These are phyloP conservation scores for Cladosporium phlei DNA, from an alignment of 2,329 filamentous ascomycete genomes.

Conservation along the genomic window DNA sequence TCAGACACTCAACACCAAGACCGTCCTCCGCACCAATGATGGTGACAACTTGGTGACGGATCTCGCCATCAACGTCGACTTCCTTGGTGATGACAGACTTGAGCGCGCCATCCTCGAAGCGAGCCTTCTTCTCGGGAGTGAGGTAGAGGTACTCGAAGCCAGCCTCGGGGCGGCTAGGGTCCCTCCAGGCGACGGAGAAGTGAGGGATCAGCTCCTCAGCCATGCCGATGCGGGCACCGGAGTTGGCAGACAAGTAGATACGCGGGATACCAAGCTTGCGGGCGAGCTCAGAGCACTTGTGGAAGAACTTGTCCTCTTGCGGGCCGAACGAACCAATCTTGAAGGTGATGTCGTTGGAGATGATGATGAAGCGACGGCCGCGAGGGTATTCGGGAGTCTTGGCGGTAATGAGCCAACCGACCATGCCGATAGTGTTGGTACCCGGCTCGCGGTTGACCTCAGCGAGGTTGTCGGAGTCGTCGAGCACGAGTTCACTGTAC, in stretches of 20 bases:
- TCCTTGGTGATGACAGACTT: slow-evolving; percentile 83
- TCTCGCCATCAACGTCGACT: slow-evolving; percentile 79
- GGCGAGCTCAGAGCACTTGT: slow-evolving; percentile 96
- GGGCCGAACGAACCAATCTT: slow-evolving; percentile 98
- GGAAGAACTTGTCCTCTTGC: slow-evolving; percentile 95
- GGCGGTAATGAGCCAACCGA: slow-evolving; percentile 93
- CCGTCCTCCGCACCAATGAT: slow-evolving; percentile 91
- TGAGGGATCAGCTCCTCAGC: slow-evolving; percentile 95
- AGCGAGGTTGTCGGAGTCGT: slow-evolving; percentile 84
- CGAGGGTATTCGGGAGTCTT: slow-evolving; percentile 92
- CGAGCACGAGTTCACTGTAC: slow-evolving; percentile 88
- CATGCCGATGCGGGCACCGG: slow-evolving; percentile 92
- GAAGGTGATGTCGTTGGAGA: slow-evolving; percentile 99
- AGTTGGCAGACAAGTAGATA: slow-evolving; percentile 98
- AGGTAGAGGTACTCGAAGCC: slow-evolving; percentile 98
- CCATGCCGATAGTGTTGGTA: slow-evolving; percentile 96
- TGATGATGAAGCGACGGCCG: slow-evolving; percentile 87
- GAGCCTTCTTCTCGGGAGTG: slow-evolving; percentile 76
- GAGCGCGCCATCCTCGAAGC: slow-evolving; percentile 72
- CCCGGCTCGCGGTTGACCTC: slow-evolving; percentile 94
- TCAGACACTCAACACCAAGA: slow-evolving; percentile 93
- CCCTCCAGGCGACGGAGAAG: slow-evolving; percentile 97
- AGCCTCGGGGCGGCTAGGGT: slow-evolving; percentile 69
- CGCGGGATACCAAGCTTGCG: slow-evolving; percentile 91
- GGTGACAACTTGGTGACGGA: slow-evolving; percentile 87